Conservation (phyloP, 2,329 filamentous ascomycete genomes). For the Periconia sp. region DNA sequence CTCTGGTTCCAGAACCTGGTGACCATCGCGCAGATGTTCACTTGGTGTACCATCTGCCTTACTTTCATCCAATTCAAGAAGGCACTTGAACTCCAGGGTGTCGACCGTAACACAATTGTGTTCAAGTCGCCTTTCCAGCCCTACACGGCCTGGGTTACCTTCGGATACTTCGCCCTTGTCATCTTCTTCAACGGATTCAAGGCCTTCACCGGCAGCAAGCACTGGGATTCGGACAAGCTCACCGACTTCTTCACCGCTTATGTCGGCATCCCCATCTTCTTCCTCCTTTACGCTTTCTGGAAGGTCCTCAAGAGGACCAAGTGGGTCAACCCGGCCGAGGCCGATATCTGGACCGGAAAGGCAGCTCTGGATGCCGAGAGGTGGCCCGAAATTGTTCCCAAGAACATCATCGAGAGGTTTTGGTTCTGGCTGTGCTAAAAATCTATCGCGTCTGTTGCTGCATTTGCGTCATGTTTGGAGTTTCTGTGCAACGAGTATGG, state of each 20-base stretch:
- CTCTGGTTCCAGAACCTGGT: conserved; percentile 72
- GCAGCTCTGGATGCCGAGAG: conserved; percentile 48
- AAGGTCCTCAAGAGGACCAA: conserved; percentile 67
- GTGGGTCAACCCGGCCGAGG: conserved; percentile 43
- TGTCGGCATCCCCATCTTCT: conserved; percentile 45
- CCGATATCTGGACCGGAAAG: conserved; percentile 52
- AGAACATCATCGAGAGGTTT: conserved; percentile 49
- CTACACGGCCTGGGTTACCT: conserved; percentile 60
- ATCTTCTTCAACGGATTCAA: conserved; percentile 43
- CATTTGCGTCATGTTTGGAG: no score
- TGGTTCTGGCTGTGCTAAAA: conserved; percentile 52
- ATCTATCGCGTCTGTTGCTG: background rate
- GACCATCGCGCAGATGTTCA: conserved; percentile 58
- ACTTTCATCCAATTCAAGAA: conserved; percentile 61
- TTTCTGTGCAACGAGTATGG: no score
- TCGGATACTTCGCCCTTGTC: conserved; percentile 56
- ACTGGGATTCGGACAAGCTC: conserved; percentile 41
- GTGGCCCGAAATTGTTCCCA: conserved; percentile 48
- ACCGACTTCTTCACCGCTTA: conserved; percentile 56
- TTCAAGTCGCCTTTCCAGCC: conserved; percentile 52
- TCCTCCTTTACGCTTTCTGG: conserved; percentile 60
- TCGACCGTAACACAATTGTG: conserved; percentile 57
- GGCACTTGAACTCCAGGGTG: conserved; percentile 50
- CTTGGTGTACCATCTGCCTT: conserved; percentile 57
- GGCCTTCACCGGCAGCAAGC: conserved; percentile 55